Percentiles rank a stretch among this genome's conserved stretches.
Conservation (phyloP, 352 stramenopile genomes). For the Phytopythium mirpurense region DNA sequence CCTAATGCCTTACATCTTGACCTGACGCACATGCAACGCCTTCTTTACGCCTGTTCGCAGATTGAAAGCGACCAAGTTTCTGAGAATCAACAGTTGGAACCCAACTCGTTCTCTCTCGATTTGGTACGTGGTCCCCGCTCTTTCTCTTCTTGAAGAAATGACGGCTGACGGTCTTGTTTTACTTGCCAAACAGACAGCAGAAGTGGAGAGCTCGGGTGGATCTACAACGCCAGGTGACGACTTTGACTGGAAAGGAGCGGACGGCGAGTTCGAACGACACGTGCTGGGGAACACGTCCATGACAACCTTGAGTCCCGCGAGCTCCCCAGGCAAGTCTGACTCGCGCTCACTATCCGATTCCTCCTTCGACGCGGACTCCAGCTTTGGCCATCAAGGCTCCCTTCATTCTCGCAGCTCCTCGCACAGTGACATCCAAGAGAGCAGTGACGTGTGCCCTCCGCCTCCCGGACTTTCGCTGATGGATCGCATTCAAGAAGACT, state of each 20-base stretch:
- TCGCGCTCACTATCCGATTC: slow-evolving; percentile 13
- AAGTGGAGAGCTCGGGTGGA: neutral
- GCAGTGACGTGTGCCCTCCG: slow-evolving; percentile 12
- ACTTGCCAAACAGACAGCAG: neutral
- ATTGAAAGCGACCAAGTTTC: slow-evolving; percentile 6
- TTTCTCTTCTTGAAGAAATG: neutral
- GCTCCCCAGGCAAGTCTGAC: slow-evolving; percentile 29
- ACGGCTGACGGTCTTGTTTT: neutral
- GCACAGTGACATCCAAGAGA: slow-evolving; percentile 13
- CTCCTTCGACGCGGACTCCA: slow-evolving; percentile 16
- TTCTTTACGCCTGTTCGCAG: slow-evolving; percentile 3
- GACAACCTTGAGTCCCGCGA: slow-evolving; percentile 14
- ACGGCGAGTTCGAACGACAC: slow-evolving; percentile 20
- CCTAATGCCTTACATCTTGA: neutral
- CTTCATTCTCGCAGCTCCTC: slow-evolving; percentile 15
- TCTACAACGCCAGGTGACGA: neutral
- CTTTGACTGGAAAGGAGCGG: slow-evolving; percentile 29
- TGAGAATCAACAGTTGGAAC: slow-evolving; percentile 4
- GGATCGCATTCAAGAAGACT: slow-evolving; percentile 78
- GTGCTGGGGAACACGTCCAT: slow-evolving; percentile 6
- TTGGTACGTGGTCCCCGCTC: neutral
- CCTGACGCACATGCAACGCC: neutral
- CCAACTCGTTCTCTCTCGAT: slow-evolving; percentile 4
- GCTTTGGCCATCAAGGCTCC: slow-evolving; percentile 15
- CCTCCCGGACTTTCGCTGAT: slow-evolving; percentile 53